Evolutionary conservation across 2,329 filamentous ascomycete species (phyloP).

Genomic region (Hymenoscyphus linearis): DNA sequence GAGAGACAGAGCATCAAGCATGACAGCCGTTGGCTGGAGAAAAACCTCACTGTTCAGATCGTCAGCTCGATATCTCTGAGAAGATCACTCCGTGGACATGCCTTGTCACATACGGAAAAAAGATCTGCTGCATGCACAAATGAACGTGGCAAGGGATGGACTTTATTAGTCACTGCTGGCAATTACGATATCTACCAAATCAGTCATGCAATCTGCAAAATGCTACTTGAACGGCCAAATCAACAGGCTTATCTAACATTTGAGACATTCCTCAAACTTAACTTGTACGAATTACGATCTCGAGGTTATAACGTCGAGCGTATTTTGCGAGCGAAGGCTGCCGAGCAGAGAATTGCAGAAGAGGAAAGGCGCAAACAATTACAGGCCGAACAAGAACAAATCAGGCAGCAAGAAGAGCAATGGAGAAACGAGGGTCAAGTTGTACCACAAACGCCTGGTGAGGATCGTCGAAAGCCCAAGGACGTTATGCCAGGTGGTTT

Average conservation of each 20-base stretch:
- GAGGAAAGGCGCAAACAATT: constrained; percentile 70
- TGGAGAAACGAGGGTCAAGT: constrained; percentile 33
- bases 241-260: constrained; percentile 87
- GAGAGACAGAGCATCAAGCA: constrained; percentile 71
- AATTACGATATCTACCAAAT: constrained; percentile 86
- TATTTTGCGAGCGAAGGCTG: constrained; percentile 81
- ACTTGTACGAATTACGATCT: constrained; percentile 72
- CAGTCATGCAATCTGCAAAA: constrained; percentile 75
- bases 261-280: constrained; percentile 83
- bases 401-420: constrained; percentile 53
- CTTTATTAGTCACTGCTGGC: constrained; percentile 65
- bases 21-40: constrained; percentile 85
- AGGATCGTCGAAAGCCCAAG: constrained; percentile 37
- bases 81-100: constrained; percentile 67
- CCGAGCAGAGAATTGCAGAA: constrained; percentile 82
- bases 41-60: constrained; percentile 70
- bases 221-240: constrained; percentile 76
- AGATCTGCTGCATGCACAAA: constrained; percentile 66
- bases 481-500: constrained; percentile 70
- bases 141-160: constrained; percentile 48
- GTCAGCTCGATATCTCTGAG: constrained; percentile 75
- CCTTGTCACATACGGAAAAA: constrained; percentile 66
- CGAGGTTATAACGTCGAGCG: constrained; percentile 96
- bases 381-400: constrained; percentile 64
- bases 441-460: constrained; percentile 12